Conservation (phyloP, 2,329 filamentous ascomycete genomes). For the Diplodia mutila region DNA sequence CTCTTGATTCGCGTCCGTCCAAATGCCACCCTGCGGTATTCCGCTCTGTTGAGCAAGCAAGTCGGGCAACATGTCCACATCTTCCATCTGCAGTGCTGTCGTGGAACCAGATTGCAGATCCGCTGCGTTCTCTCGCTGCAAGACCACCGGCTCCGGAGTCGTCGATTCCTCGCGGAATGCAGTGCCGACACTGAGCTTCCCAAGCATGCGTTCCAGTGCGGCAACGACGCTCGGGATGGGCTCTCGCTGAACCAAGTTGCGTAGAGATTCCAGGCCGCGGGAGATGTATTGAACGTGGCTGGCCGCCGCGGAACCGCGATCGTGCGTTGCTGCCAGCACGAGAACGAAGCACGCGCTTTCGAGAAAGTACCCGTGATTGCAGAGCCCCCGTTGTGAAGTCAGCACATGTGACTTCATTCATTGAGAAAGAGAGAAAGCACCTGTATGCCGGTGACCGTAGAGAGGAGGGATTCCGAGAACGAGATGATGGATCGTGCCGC, state of each 20-base stretch:
- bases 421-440: no score
- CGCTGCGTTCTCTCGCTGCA: not conserved
- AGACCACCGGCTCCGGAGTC: no score
- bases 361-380: slow-evolving; percentile 14
- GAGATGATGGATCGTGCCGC: not conserved
- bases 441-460: not conserved
- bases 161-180: not conserved
- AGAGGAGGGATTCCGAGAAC: not conserved
- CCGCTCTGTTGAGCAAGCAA: not conserved
- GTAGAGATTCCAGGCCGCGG: not conserved
- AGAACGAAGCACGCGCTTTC: slow-evolving; percentile 18
- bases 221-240: slow-evolving; percentile 14
- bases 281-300: not conserved
- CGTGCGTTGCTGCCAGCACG: not conserved
- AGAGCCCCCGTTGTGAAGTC: not conserved
- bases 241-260: slow-evolving; percentile 2
- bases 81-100: not conserved
- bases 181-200: not conserved
- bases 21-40: not conserved
- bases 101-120: not conserved
- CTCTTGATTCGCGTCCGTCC: not conserved
- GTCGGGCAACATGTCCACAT: not conserved
- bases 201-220: slow-evolving; percentile 1
- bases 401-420: not conserved
- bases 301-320: not conserved